Conservation (phyloP, 1,284 basidiomycete species). For the Sphaerobolus stellatus region DNA sequence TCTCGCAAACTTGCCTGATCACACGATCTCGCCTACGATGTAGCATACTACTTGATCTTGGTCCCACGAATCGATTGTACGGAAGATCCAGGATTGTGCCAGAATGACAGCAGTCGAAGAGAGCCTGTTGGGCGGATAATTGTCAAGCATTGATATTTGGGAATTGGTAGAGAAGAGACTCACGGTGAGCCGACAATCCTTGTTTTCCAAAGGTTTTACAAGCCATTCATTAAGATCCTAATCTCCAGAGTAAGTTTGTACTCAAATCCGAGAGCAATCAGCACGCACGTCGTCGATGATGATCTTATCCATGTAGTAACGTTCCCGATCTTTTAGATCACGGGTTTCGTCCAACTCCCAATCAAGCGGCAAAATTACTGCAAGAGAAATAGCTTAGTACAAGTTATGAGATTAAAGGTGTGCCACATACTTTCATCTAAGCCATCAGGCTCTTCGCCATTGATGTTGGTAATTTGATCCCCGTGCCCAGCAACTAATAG, state of each 20-base stretch:
- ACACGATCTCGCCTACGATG: too few relatives aligned
- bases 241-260: slow-evolving; percentile 8
- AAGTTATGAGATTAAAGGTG: not conserved
- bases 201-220: slow-evolving; percentile 3
- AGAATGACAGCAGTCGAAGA: slow-evolving; percentile 13
- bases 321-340: not conserved
- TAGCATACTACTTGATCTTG: slow-evolving; percentile 5
- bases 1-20: too few relatives aligned
- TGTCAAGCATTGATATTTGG: not conserved
- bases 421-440: slow-evolving; percentile 9
- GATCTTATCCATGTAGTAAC: slow-evolving; percentile 3
- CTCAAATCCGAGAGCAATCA: not conserved
- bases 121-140: not conserved
- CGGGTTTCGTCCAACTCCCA: slow-evolving; percentile 6
- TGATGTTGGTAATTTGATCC: slow-evolving; percentile 11
- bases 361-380: slow-evolving; percentile 11
- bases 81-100: slow-evolving; percentile 14
- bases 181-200: slow-evolving; percentile 9
- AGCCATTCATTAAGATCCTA: slow-evolving; percentile 10
- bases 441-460: slow-evolving; percentile 8
- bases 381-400: not conserved
- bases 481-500: slow-evolving; percentile 10
- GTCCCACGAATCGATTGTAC: slow-evolving; percentile 3
- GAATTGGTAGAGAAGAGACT: not conserved
- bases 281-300: slow-evolving; percentile 9